These are phyloP conservation scores for Staphylotrichum longicolle DNA, from an alignment of 495 filamentous ascomycete genomes.

Conservation along the genomic window DNA sequence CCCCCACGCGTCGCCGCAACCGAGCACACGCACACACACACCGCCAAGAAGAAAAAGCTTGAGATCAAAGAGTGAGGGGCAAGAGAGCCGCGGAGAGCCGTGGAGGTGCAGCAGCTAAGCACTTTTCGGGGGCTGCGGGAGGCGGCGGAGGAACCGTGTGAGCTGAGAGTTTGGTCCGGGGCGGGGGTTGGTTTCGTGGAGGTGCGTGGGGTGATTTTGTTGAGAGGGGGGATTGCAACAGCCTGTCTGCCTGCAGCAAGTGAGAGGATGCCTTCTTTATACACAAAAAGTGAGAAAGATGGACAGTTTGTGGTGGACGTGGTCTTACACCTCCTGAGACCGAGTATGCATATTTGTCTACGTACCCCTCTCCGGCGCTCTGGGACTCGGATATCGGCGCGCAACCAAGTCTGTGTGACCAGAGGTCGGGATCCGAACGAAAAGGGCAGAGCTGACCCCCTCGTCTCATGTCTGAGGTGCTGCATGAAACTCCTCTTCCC, in stretches of 20 bases:
- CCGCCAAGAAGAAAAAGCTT: neutral
- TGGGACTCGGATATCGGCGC: slow-evolving; percentile 1
- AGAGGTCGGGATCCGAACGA: neutral
- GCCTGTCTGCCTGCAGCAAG: too few relatives aligned
- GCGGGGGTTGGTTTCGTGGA: neutral
- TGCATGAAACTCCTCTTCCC: slow-evolving; percentile 9
- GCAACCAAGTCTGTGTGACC: too few relatives aligned
- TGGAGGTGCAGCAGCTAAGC: neutral
- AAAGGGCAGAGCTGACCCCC: too few relatives aligned
- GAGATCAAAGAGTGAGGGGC: neutral
- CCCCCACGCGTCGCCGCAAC: neutral
- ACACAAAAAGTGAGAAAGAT: neutral
- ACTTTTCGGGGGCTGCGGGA: too few relatives aligned
- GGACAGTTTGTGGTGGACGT: neutral
- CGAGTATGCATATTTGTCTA: too few relatives aligned
- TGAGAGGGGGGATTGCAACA: too few relatives aligned
- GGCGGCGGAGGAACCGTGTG: neutral
- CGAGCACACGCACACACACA: too few relatives aligned
- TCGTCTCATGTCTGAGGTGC: slow-evolving; percentile 1
- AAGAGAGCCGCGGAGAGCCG: neutral
- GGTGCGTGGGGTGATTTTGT: neutral
- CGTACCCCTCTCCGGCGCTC: neutral
- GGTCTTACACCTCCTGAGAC: too few relatives aligned
- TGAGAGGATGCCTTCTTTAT: too few relatives aligned
- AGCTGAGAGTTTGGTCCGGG: too few relatives aligned